A percentile compares a stretch with the other conserved stretches of the same genome.
Conservation (phyloP, 352 stramenopile species). For the Pythium plurisporium region DNA sequence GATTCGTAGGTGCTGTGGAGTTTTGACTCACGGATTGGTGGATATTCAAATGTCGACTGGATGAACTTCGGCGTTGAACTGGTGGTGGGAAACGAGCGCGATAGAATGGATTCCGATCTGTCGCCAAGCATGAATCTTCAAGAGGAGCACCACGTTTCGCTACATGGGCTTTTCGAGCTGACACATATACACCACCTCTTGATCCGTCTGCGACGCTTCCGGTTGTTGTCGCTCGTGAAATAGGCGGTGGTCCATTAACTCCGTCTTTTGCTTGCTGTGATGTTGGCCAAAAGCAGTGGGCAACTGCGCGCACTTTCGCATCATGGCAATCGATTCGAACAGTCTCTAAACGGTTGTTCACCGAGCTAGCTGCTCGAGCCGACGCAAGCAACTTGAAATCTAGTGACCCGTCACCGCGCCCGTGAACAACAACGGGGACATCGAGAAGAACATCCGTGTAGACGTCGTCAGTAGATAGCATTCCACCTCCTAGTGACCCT, state of each 20-base stretch:
- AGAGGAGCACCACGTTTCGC: conserved; percentile 22
- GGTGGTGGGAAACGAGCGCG: conserved; percentile 38
- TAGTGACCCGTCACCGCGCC: conserved; percentile 45
- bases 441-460: conserved; percentile 43
- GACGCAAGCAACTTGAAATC: conserved; percentile 33
- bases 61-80: conserved; percentile 27
- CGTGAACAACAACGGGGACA: conserved; percentile 47
- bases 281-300: conserved; percentile 21
- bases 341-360: background rate
- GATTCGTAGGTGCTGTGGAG: conserved; percentile 1
- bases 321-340: conserved; percentile 11
- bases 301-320: conserved; percentile 13
- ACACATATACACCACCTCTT: conserved; percentile 10
- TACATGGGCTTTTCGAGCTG: conserved; percentile 12
- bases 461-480: conserved; percentile 7
- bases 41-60: conserved; percentile 31
- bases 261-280: background rate
- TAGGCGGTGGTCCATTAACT: conserved; percentile 1
- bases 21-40: conserved; percentile 4
- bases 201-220: background rate
- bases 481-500: conserved; percentile 6
- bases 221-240: conserved; percentile 12
- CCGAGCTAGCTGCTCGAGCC: background rate
- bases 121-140: conserved; percentile 37
- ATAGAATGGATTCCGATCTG: conserved; percentile 63